These are phyloP conservation scores for Tuber indicum DNA, from an alignment of 495 filamentous ascomycete species.

Conservation along the genomic window DNA sequence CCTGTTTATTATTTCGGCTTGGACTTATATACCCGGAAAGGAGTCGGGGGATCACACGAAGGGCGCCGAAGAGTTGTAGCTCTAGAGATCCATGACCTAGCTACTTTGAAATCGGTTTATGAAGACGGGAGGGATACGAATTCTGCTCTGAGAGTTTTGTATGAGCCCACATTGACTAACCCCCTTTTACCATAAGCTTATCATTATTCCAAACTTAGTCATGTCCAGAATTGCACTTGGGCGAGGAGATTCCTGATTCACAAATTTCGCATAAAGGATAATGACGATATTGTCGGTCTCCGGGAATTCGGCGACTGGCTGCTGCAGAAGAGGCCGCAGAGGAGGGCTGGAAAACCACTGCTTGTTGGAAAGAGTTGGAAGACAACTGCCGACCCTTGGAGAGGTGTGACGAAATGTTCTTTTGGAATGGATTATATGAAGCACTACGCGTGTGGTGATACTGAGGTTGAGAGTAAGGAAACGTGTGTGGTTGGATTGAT, in stretches of 20 bases:
- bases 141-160: conserved; percentile 48
- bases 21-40: not conserved
- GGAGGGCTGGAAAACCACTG: conserved; percentile 49
- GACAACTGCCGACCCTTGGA: conserved; percentile 51
- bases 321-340: conserved; percentile 46
- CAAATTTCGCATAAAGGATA: conserved; percentile 52
- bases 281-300: conserved; percentile 47
- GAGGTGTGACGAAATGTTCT: conserved; percentile 47
- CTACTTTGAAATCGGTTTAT: conserved; percentile 47
- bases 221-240: conserved; percentile 54
- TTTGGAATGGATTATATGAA: conserved; percentile 54
- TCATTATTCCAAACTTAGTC: conserved; percentile 20
- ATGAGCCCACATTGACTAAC: not conserved
- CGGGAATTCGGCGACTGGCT: conserved; percentile 49
- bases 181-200: not conserved
- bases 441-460: conserved; percentile 39
- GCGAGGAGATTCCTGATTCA: conserved; percentile 48
- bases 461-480: conserved; percentile 29
- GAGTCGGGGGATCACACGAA: conserved; percentile 20
- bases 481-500: conserved; percentile 50
- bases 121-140: conserved; percentile 39
- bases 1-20: not conserved
- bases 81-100: conserved; percentile 48
- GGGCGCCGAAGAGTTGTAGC: conserved; percentile 47
- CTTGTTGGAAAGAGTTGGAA: conserved; percentile 50